Evolutionary conservation across 352 stramenopile genomes (phyloP).

Genomic region (Phytophthora capsici): DNA sequence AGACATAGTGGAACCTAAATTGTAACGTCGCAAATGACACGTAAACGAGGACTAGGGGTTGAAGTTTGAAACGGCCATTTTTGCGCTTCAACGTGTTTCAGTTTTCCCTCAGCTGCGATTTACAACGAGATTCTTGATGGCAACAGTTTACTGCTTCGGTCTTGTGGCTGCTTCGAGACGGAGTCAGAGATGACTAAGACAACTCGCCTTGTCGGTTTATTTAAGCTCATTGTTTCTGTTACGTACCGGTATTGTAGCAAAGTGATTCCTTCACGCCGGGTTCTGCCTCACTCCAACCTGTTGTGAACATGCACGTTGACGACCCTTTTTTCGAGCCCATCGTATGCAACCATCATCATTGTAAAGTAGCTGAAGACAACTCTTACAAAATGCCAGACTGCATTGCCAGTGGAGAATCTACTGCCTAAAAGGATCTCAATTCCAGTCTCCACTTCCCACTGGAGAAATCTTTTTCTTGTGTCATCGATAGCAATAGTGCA

Average conservation of each 20-base stretch:
- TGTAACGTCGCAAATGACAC: constrained; percentile 14
- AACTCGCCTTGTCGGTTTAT: background rate
- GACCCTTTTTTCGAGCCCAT: background rate
- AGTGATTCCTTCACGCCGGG: constrained; percentile 1
- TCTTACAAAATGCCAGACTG: no score
- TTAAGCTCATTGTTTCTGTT: no score
- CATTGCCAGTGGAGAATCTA: no score
- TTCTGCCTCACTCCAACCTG: background rate
- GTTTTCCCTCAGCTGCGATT: background rate
- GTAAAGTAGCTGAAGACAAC: no score
- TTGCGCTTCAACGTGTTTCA: constrained; percentile 28
- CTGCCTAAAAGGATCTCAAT: no score
- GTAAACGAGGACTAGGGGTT: constrained; percentile 35
- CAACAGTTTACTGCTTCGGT: constrained; percentile 1
- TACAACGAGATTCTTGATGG: background rate
- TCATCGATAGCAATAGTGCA: no score
- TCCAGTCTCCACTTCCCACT: no score
- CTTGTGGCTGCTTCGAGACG: background rate
- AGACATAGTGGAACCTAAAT: background rate
- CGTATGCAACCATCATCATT: constrained; percentile 5
- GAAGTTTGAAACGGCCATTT: constrained; percentile 20
- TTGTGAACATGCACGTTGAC: constrained; percentile 2
- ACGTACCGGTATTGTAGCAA: no score
- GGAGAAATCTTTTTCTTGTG: no score
- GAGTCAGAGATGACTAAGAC: constrained; percentile 4